Percentiles rank a stretch among this genome's conserved stretches.
Evolutionary conservation across 176 grass and related monocot species (phyloP).

Genomic region (Saccharum spontaneum): DNA sequence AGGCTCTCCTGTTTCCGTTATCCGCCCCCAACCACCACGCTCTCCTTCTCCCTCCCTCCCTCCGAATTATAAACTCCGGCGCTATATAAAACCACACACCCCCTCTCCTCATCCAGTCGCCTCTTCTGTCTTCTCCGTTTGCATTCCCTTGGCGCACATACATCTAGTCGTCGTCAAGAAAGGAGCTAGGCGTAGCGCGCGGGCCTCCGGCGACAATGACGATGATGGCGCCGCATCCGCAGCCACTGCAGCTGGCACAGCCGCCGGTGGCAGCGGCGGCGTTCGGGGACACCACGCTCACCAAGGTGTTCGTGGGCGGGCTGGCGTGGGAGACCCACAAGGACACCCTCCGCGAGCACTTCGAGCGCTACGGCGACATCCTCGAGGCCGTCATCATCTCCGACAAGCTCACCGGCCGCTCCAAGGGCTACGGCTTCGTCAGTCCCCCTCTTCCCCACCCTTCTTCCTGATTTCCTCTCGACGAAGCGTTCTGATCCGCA

Average conservation of each 20-base stretch:
- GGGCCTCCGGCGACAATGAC: slow-evolving; percentile 15
- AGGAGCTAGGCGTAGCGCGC: not conserved
- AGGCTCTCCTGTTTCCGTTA: slow-evolving; percentile 39
- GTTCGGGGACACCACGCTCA: slow-evolving; percentile 91
- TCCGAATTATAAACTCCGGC: slow-evolving; percentile 25
- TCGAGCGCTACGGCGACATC: slow-evolving; percentile 88
- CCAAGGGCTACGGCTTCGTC: slow-evolving; percentile 99
- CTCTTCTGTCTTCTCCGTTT: not conserved
- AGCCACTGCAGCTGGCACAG: not conserved
- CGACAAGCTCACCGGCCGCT: slow-evolving; percentile 97
- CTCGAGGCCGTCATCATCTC: slow-evolving; percentile 98
- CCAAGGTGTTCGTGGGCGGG: slow-evolving; percentile 99
- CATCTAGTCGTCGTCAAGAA: slow-evolving; percentile 5
- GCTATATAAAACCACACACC: slow-evolving; percentile 28
- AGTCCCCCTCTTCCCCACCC: not conserved
- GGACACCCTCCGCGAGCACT: slow-evolving; percentile 93
- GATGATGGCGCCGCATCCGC: slow-evolving; percentile 26
- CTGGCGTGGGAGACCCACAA: slow-evolving; percentile 98
- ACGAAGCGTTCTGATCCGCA: not conserved
- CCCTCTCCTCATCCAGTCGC: slow-evolving; percentile 1
- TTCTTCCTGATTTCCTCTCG: not conserved
- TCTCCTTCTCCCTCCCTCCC: not conserved
- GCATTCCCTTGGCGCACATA: not conserved
- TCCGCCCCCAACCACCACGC: slow-evolving; percentile 21
- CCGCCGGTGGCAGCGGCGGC: not conserved